Conservation (phyloP, 2,329 filamentous ascomycete genomes). For the Teratosphaeria nubilosa region DNA sequence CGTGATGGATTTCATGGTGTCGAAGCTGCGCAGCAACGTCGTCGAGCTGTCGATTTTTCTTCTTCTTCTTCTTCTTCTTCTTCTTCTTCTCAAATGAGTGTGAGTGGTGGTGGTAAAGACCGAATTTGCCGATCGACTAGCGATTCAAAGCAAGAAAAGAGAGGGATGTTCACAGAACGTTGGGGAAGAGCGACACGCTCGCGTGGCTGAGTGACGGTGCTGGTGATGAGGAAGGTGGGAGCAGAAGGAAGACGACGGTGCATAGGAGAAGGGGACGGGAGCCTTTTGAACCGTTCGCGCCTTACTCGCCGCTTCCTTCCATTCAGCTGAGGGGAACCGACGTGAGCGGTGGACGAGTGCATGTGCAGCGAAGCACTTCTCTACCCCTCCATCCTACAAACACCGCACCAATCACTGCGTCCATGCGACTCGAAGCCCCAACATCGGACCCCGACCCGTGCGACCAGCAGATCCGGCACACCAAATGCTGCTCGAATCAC, state of each 20-base stretch:
- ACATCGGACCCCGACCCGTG: neutral
- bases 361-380: too few relatives aligned
- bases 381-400: neutral
- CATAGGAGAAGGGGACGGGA: neutral
- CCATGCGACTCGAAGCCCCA: neutral
- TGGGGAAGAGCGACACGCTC: neutral
- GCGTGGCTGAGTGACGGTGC: neutral
- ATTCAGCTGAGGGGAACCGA: too few relatives aligned
- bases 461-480: neutral
- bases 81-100: neutral
- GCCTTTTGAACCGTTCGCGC: neutral
- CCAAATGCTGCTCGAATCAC: neutral
- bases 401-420: neutral
- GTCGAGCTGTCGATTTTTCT: neutral
- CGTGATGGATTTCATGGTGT: slow-evolving; percentile 4
- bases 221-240: neutral
- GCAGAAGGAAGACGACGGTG: neutral
- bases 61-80: too few relatives aligned
- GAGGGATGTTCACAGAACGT: slow-evolving; percentile 6
- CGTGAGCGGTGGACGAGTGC: too few relatives aligned
- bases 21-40: neutral
- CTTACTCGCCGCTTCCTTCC: neutral
- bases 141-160: slow-evolving; percentile 5
- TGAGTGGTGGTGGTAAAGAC: slow-evolving; percentile 2
- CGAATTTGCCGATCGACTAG: slow-evolving; percentile 8